Evolutionary conservation across 768 basidiomycete genomes (phyloP), one percentile per base, ranked within the genome.

Genomic region (Mycena chlorophos): DNA sequence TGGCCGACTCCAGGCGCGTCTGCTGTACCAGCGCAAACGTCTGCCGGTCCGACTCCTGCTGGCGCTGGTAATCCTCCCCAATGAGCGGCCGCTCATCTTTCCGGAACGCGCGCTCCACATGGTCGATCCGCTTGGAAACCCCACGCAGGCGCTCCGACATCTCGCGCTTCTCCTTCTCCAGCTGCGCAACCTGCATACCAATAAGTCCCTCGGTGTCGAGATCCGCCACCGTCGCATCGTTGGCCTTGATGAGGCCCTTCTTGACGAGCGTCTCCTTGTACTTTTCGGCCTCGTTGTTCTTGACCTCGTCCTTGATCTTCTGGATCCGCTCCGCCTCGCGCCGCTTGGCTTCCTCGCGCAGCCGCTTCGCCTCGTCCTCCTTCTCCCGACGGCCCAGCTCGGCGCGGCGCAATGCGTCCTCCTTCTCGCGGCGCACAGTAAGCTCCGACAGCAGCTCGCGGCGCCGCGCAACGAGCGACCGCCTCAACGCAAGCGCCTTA

Each of bases 111-210:
- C 94, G 92, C 73, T 98, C 96, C 69, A 90, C 69, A 73, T 99
- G 96, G 68, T 98, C 97, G 63, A 98, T 83, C 23, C 94, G 88
- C 74, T 98, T 98, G 31, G 86, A 69, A 40, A 87, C 80, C 61
- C 95, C 83, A 22, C 93, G 87, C 46, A 96, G 79, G 20, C 89
- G 83, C 64, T 94, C 90, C 54, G 79, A 81, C 60, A 91, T 77
- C 62, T 94, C 90, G 65, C 85, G 88, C 80, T 94, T 96, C 75
- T 98, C 95, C 75, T 96, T 97, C 75, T 97, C 97, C 42, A 98
- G 80, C 67, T 98, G 94, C 62, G 93, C 87, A 31, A 97, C 94
- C 70, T 97, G 94, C 62, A 97, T 83, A 27, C 81, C 83, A 70
- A 98, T 88, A 58, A 98, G 82, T 45, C 85, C 84, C 65, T 91